Evolutionary conservation across 2,329 filamentous ascomycete species (phyloP).

Genomic region (Neonectria punicea): DNA sequence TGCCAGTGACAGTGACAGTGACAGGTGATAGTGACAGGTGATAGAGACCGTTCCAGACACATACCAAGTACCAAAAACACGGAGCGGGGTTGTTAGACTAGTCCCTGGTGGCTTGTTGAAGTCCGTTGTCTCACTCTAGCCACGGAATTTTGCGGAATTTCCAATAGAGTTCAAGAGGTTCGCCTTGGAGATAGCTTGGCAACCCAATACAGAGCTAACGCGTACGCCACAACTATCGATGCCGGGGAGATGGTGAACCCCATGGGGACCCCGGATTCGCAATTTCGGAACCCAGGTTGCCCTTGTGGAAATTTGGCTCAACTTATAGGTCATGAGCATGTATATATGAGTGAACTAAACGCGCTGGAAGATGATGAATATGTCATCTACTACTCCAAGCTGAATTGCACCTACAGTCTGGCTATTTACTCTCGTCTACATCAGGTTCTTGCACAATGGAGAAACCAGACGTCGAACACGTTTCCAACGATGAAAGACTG

Average conservation of each 20-base stretch:
- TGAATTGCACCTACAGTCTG: background rate
- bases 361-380: background rate
- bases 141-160: background rate
- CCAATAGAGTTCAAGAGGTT: background rate
- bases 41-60: background rate
- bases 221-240: background rate
- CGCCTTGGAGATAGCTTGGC: background rate
- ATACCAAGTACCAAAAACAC: background rate
- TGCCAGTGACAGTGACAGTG: no score
- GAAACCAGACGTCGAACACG: constrained; percentile 31
- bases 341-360: background rate
- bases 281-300: constrained; percentile 28
- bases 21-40: background rate
- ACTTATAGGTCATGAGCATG: no score
- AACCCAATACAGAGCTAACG: background rate
- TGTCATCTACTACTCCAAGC: background rate
- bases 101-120: background rate
- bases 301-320: background rate
- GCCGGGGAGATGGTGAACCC: constrained; percentile 13
- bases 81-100: background rate
- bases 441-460: constrained; percentile 18
- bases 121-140: background rate
- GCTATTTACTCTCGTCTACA: no score
- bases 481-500: constrained; percentile 26
- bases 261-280: constrained; percentile 27